Conservation (phyloP, 2,329 filamentous ascomycete genomes). For the Diplocarpon mali region DNA sequence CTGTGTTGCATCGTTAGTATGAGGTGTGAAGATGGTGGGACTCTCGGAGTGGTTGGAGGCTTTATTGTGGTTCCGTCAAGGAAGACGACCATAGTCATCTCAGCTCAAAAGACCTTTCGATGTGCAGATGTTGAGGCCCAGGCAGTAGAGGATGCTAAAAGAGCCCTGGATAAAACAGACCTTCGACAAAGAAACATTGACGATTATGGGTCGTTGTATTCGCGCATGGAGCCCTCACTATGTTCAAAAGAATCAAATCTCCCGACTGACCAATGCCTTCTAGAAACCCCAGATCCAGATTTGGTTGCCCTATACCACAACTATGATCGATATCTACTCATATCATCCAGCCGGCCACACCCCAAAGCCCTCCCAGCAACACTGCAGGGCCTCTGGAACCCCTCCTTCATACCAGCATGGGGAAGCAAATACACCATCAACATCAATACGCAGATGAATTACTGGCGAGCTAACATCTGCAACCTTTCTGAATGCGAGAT, state of each 20-base stretch:
- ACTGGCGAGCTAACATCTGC: slow-evolving; percentile 32
- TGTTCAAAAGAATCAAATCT: slow-evolving; percentile 16
- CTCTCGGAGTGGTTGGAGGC: slow-evolving; percentile 24
- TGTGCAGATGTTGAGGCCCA: slow-evolving; percentile 20
- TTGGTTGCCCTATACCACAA: slow-evolving; percentile 28
- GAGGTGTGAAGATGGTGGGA: slow-evolving; percentile 20
- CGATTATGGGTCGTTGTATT: slow-evolving; percentile 28
- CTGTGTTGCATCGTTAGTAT: slow-evolving; percentile 27
- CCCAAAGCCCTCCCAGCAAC: slow-evolving; percentile 30
- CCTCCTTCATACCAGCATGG: slow-evolving; percentile 33
- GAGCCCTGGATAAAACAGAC: slow-evolving; percentile 16
- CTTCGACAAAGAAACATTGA: slow-evolving; percentile 24
- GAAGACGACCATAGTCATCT: slow-evolving; percentile 28
- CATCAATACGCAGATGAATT: slow-evolving; percentile 43
- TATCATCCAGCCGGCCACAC: slow-evolving; percentile 26
- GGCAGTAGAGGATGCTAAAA: slow-evolving; percentile 19
- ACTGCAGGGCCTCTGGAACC: slow-evolving; percentile 36
- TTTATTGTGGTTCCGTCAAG: slow-evolving; percentile 29
- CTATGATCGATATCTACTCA: slow-evolving; percentile 31
- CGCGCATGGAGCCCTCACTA: slow-evolving; percentile 26
- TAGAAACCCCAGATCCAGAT: slow-evolving; percentile 12
- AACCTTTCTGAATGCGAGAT: slow-evolving; percentile 29
- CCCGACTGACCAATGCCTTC: slow-evolving; percentile 26
- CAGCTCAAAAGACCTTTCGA: slow-evolving; percentile 32
- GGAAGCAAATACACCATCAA: slow-evolving; percentile 40